Conservation (phyloP, 2,329 filamentous ascomycete genomes). For the Ampelomyces quisqualis region DNA sequence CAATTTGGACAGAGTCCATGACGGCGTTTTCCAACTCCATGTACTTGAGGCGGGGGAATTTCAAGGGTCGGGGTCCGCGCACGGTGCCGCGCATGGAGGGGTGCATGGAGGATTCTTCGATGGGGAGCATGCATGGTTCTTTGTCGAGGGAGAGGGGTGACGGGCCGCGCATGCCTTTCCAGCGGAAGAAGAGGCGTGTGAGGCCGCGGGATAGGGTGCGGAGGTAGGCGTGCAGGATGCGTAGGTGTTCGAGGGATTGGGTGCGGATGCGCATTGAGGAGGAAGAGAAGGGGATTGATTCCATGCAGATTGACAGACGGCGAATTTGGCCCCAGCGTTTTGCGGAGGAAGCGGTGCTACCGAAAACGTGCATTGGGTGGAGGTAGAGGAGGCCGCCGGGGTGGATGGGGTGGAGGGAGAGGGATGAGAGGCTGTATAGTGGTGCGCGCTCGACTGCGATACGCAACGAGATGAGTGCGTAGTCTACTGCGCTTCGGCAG, state of each 20-base stretch:
- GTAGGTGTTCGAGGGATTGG: conserved; percentile 64
- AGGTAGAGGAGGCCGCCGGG: conserved; percentile 75
- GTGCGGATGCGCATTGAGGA: conserved; percentile 53
- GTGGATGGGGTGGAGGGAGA: conserved; percentile 74
- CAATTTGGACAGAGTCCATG: conserved; percentile 71
- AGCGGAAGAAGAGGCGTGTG: conserved; percentile 73
- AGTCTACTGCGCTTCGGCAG: conserved; percentile 78
- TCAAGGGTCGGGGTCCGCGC: conserved; percentile 49
- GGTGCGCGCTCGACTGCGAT: conserved; percentile 77
- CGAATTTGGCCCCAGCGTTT: conserved; percentile 77
- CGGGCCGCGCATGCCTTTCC: conserved; percentile 71
- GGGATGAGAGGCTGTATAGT: conserved; percentile 63
- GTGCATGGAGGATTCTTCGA: conserved; percentile 39
- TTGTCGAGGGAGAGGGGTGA: conserved; percentile 69
- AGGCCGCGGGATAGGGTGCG: conserved; percentile 66
- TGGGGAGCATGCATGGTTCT: conserved; percentile 68
- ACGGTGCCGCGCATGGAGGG: conserved; percentile 37
- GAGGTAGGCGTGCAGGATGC: conserved; percentile 75
- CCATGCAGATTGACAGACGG: conserved; percentile 70
- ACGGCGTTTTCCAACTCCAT: conserved; percentile 71
- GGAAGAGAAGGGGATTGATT: conserved; percentile 65
- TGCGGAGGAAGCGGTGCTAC: conserved; percentile 68
- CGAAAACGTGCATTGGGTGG: conserved; percentile 71
- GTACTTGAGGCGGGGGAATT: conserved; percentile 66
- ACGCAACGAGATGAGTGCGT: conserved; percentile 81